A percentile compares a stretch with the other conserved stretches of the same genome.
Conservation (phyloP, 2,329 filamentous ascomycete species). For the Botryotinia globosa region DNA sequence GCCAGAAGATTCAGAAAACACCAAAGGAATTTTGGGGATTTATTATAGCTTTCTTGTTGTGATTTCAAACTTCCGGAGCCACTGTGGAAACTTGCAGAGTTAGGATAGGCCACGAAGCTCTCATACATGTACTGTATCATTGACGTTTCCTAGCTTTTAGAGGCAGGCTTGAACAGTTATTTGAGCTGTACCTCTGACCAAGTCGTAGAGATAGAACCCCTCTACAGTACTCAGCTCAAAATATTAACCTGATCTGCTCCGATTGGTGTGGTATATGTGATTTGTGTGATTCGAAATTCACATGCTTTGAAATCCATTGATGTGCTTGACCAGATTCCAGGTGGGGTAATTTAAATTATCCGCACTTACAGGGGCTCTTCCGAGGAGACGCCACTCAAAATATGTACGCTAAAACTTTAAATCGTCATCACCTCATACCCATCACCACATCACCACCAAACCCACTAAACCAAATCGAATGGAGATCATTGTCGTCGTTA, state of each 20-base stretch:
- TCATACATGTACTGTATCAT: background rate
- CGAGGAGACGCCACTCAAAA: background rate
- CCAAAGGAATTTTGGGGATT: background rate
- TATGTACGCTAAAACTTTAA: background rate
- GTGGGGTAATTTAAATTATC: background rate
- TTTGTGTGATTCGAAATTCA: background rate
- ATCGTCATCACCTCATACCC: background rate
- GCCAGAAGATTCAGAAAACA: background rate
- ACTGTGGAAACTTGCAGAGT: background rate
- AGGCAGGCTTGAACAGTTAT: background rate
- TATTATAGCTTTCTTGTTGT: background rate
- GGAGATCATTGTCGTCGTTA: background rate
- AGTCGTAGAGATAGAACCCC: background rate
- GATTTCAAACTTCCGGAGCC: background rate
- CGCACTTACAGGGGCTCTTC: background rate
- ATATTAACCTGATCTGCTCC: background rate
- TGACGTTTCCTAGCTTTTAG: background rate
- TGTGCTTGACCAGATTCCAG: background rate
- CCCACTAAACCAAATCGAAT: background rate
- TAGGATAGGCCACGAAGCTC: background rate
- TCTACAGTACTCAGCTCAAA: background rate
- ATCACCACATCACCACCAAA: conserved; percentile 17
- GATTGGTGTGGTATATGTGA: background rate
- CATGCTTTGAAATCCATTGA: background rate
- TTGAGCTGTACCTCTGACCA: background rate